Conservation (phyloP, 371 early-diverging fungal species). For the Basidiobolus meristosporus region DNA sequence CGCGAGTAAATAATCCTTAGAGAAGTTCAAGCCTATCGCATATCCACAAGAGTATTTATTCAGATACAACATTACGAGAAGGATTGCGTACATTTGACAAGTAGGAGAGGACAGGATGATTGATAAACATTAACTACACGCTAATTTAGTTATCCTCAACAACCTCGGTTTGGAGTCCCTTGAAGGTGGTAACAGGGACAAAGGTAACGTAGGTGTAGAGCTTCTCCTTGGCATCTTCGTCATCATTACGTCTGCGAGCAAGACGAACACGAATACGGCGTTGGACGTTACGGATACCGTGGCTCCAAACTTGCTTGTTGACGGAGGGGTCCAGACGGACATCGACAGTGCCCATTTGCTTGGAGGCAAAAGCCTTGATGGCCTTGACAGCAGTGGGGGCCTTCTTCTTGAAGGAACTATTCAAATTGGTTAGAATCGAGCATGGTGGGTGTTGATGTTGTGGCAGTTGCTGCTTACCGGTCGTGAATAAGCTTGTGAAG, state of each 20-base stretch:
- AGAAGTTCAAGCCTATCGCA: too few relatives aligned
- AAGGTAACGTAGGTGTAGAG: slow-evolving; percentile 75
- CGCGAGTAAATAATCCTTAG: too few relatives aligned
- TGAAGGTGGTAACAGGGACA: slow-evolving; percentile 72
- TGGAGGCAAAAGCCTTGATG: slow-evolving; percentile 68
- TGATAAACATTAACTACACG: too few relatives aligned
- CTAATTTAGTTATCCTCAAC: slow-evolving; percentile 16
- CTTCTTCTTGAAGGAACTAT: slow-evolving; percentile 85
- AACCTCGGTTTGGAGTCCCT: slow-evolving; percentile 45
- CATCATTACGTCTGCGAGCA: slow-evolving; percentile 83
- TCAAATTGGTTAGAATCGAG: not conserved
- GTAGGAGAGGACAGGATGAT: too few relatives aligned
- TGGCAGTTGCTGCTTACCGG: slow-evolving; percentile 13
- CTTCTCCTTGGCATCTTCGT: slow-evolving; percentile 85
- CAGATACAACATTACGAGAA: too few relatives aligned
- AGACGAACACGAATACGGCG: slow-evolving; percentile 87
- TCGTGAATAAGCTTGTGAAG: slow-evolving; percentile 77
- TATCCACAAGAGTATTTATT: too few relatives aligned
- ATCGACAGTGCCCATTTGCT: slow-evolving; percentile 78
- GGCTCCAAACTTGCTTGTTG: slow-evolving; percentile 73
- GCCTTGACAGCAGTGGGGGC: slow-evolving; percentile 85
- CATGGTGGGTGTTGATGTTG: not conserved
- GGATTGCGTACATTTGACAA: too few relatives aligned
- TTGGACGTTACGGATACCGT: slow-evolving; percentile 77
- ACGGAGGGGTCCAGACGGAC: slow-evolving; percentile 60